These are phyloP conservation scores for Sclerotinia glacialis DNA, from an alignment of 2,329 filamentous ascomycete species.

Conservation along the genomic window DNA sequence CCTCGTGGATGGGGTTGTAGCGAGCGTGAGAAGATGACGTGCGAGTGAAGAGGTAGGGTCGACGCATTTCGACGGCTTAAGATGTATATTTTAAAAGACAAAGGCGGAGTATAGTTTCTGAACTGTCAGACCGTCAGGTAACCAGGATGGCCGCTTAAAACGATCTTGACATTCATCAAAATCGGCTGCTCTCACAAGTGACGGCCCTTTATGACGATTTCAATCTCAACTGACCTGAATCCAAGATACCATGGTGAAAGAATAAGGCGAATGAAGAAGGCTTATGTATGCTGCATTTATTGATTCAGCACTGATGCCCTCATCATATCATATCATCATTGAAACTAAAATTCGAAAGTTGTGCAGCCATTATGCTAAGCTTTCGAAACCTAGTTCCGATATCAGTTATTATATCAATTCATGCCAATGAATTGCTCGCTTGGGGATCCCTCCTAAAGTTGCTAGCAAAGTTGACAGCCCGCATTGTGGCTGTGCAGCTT, in stretches of 20 bases:
- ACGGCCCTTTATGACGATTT: not conserved
- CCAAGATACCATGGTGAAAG: not conserved
- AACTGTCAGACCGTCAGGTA: not conserved
- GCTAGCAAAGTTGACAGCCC: not conserved
- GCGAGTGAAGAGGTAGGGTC: not conserved
- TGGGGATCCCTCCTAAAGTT: constrained; percentile 9
- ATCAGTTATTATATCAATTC: constrained; percentile 19
- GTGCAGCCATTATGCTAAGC: constrained; percentile 5
- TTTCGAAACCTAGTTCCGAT: constrained; percentile 2
- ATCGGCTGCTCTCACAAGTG: not conserved
- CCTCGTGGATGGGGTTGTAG: constrained; percentile 16
- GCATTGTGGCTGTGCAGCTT: constrained; percentile 20
- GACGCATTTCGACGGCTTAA: constrained; percentile 11
- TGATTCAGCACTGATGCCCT: not conserved
- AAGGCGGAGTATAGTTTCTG: not conserved
- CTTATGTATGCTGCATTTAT: not conserved
- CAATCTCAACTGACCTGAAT: not conserved
- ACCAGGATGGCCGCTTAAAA: not conserved
- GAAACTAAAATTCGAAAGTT: not conserved
- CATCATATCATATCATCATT: not conserved
- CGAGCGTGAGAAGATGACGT: constrained; percentile 1
- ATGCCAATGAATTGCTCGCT: constrained; percentile 1
- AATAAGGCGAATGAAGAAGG: not conserved
- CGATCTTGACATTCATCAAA: not conserved
- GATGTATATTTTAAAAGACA: not conserved